These are phyloP conservation scores for Boletellus ananas DNA, from an alignment of 768 basidiomycete species.

Conservation along the genomic window DNA sequence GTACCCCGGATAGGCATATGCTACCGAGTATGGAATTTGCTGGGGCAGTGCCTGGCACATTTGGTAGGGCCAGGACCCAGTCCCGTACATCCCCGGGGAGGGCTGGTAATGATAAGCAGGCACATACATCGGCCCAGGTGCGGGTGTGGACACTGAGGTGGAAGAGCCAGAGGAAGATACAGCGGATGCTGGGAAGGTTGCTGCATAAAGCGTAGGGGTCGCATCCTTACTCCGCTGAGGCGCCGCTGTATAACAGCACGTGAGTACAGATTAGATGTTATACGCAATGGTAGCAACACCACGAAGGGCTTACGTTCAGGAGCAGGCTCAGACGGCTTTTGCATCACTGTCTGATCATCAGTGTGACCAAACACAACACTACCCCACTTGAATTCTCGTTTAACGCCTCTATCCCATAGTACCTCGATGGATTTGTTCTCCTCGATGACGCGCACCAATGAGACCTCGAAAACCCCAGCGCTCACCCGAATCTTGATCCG, in stretches of 20 bases:
- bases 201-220: conserved; percentile 19
- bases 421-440: conserved; percentile 73
- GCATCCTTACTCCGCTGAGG: conserved; percentile 11
- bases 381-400: conserved; percentile 80
- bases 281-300: not conserved
- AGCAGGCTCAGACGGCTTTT: conserved; percentile 62
- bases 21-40: conserved; percentile 17
- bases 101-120: conserved; percentile 21
- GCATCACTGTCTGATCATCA: conserved; percentile 60
- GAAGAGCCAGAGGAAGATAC: conserved; percentile 20
- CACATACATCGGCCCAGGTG: conserved; percentile 20
- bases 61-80: conserved; percentile 35
- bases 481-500: conserved; percentile 83
- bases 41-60: conserved; percentile 18
- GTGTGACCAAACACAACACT: conserved; percentile 75
- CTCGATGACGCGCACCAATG: conserved; percentile 65
- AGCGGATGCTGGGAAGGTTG: conserved; percentile 23
- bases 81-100: conserved; percentile 14
- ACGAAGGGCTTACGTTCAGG: conserved; percentile 40
- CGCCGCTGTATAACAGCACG: conserved; percentile 11
- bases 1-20: conserved; percentile 22
- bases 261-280: conserved; percentile 7
- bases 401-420: conserved; percentile 71
- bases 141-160: conserved; percentile 13
- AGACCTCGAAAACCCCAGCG: conserved; percentile 84